Evolutionary conservation across 2,329 filamentous ascomycete genomes (phyloP).

Genomic region (Madurella fahalii): DNA sequence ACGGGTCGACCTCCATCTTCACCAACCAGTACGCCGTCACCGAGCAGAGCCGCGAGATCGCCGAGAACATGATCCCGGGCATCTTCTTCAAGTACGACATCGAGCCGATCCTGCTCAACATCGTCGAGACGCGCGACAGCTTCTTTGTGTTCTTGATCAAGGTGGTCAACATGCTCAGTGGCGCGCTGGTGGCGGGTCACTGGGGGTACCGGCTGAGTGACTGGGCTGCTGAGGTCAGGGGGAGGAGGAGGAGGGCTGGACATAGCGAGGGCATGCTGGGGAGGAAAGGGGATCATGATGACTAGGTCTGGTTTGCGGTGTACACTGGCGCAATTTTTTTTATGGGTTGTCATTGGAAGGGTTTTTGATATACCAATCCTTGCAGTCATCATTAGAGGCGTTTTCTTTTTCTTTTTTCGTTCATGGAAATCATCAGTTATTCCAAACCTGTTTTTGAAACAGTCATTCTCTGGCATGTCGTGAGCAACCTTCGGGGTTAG

Average conservation of each 20-base stretch:
- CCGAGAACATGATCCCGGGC: slow-evolving; percentile 72
- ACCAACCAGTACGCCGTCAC: slow-evolving; percentile 99
- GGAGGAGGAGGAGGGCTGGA: slow-evolving; percentile 43
- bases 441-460: background rate
- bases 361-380: background rate
- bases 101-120: slow-evolving; percentile 83
- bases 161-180: slow-evolving; percentile 84
- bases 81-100: slow-evolving; percentile 99
- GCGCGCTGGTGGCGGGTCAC: slow-evolving; percentile 86
- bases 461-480: background rate
- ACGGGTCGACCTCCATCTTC: slow-evolving; percentile 59
- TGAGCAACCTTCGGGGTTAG: background rate
- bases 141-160: slow-evolving; percentile 73
- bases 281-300: slow-evolving; percentile 33
- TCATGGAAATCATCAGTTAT: background rate
- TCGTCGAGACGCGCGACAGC: slow-evolving; percentile 75
- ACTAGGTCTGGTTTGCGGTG: background rate
- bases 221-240: slow-evolving; percentile 60
- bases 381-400: background rate
- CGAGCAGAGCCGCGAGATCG: slow-evolving; percentile 70
- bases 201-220: slow-evolving; percentile 86
- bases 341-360: background rate
- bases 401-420: too few relatives aligned
- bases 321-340: slow-evolving; percentile 3
- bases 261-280: slow-evolving; percentile 50